These are phyloP conservation scores for Moesziomyces sp. DNA, from an alignment of 1,284 basidiomycete genomes.

Conservation along the genomic window DNA sequence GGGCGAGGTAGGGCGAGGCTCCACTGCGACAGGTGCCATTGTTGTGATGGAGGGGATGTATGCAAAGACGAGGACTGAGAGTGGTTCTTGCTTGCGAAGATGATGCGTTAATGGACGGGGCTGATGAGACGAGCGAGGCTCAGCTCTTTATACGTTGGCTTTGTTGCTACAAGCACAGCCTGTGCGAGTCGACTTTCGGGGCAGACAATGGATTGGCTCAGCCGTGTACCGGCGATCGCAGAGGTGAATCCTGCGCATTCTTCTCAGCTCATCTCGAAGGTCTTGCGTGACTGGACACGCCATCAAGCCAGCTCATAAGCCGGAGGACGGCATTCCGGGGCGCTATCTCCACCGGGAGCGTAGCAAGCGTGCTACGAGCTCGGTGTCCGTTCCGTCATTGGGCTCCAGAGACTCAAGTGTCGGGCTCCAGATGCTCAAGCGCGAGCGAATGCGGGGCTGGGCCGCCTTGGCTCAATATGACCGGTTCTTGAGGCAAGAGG, in stretches of 20 bases:
- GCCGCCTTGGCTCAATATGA: neutral
- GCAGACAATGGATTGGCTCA: too few species aligned
- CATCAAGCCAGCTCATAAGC: neutral
- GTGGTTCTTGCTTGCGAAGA: too few species aligned
- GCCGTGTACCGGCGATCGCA: too few species aligned
- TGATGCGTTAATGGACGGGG: too few species aligned
- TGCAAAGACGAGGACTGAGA: neutral
- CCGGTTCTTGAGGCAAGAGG: neutral
- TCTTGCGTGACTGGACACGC: neutral
- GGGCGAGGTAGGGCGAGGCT: slow-evolving; percentile 27
- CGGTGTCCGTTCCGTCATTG: slow-evolving; percentile 13
- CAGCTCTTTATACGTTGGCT: too few species aligned
- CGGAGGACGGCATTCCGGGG: neutral
- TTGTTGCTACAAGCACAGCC: too few species aligned
- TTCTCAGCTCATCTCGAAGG: neutral
- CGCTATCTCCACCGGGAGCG: too few species aligned
- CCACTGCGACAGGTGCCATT: slow-evolving; percentile 46
- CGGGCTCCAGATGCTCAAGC: slow-evolving; percentile 40
- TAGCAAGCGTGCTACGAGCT: too few species aligned
- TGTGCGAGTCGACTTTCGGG: too few species aligned
- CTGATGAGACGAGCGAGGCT: too few species aligned
- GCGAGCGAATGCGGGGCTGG: slow-evolving; percentile 13
- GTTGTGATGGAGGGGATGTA: neutral
- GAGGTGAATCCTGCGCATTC: too few species aligned
- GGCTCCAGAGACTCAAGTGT: slow-evolving; percentile 32